Evolutionary conservation across 805 yeast species (phyloP), one percentile per base, ranked within the genome.

Genomic region (Cyberlindnera petersonii): DNA sequence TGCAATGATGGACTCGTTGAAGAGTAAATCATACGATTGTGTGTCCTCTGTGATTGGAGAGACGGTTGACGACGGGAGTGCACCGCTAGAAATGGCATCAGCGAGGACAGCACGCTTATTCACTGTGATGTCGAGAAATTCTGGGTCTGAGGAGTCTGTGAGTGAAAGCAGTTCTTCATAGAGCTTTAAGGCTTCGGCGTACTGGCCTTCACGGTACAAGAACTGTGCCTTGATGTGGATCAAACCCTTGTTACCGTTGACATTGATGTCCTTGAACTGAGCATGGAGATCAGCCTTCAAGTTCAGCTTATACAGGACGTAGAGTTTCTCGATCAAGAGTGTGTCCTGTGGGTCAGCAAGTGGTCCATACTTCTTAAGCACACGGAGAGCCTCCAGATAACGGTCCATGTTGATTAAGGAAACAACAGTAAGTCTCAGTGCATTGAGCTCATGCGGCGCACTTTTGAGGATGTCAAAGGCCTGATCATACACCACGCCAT

Each of bases 81-180:
- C 33, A 9, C 47, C 55, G 10, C 38, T 11, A 10, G 48, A 45
- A 21, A 59, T 55, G 6, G 47, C 48, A 15, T 76, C 84, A 16
- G 83, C 74, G 18, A 79, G 60, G 10, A 79, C 77, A 3, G 89
- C 87, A 43, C 81, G 69, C 58, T 82, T 84, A 53, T 84, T 84
- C 42, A 83, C 78, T 22, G 74, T 62, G 41, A 84, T 60, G 58
- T 84, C 94, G 28, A 69, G 43, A 10, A 53, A 44, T 46, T 67
- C 76, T 29, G 58, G 56, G 29, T 61, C 64, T 4, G 49, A 47
- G 4, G 63, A 66, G 24, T 59, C 51, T 21, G 65, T 59, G 8
- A 56, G 36, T 4, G 57, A 36, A 10, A 76, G 56, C 43, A 83
- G 60, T 3, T 67, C 61, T 31, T 68, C 62, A 53, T 82, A 83